These are phyloP conservation scores for Stropharia rugosoannulata DNA, from an alignment of 768 basidiomycete genomes.

Conservation along the genomic window DNA sequence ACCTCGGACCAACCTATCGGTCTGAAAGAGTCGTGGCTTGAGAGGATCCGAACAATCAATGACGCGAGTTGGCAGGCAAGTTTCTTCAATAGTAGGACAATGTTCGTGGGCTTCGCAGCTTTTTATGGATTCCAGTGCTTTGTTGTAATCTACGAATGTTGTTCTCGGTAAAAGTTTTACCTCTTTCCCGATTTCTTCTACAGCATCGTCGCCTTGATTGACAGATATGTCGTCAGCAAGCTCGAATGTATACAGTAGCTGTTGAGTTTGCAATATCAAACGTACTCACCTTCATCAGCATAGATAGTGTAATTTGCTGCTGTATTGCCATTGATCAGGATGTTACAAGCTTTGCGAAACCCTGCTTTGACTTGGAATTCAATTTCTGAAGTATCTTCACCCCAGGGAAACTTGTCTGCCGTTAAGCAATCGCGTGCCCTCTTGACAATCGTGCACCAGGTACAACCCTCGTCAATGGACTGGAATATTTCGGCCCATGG, in stretches of 20 bases:
- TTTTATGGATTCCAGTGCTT: slow-evolving; percentile 2
- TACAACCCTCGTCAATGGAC: slow-evolving; percentile 2
- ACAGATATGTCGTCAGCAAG: neutral
- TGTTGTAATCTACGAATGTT: slow-evolving; percentile 5
- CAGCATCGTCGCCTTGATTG: neutral
- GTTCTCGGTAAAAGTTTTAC: neutral
- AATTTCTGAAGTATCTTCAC: neutral
- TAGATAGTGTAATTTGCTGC: neutral
- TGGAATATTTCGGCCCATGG: neutral
- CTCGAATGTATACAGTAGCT: neutral
- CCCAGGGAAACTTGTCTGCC: neutral
- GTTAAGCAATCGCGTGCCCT: slow-evolving; percentile 4
- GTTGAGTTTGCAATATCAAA: neutral
- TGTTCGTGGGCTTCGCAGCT: slow-evolving; percentile 8
- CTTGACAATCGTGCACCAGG: slow-evolving; percentile 1
- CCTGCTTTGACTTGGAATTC: neutral
- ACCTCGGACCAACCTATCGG: neutral
- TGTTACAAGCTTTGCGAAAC: neutral
- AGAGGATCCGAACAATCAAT: slow-evolving; percentile 2
- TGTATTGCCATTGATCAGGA: neutral
- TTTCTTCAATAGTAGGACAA: slow-evolving; percentile 2
- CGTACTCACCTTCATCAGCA: neutral
- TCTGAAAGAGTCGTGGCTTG: slow-evolving; percentile 4
- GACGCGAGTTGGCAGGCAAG: slow-evolving; percentile 5
- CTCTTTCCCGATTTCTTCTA: slow-evolving; percentile 7